Percentiles rank a stretch among this genome's conserved stretches.
phyloP scores from a whole-genome alignment of 2,329 filamentous ascomycete genomes.

The Coccinonectria pachysandricola region DNA sequence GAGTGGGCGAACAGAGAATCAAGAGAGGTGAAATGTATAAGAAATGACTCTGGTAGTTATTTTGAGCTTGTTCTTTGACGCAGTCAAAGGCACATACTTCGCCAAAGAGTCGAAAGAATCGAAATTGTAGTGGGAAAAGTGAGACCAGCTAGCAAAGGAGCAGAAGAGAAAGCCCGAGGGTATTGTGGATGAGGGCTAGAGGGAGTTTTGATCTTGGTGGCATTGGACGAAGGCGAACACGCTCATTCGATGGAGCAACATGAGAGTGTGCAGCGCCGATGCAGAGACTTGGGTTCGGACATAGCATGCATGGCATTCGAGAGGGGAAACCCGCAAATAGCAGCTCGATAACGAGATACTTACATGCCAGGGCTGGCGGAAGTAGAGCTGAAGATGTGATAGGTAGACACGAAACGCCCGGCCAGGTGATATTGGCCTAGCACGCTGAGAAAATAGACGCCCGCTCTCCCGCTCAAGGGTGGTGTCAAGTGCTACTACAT shows the following conservation, averaged over 20 bases:
- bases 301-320: slow-evolving; percentile 17
- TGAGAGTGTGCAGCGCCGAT: slow-evolving; percentile 22
- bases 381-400: too few species aligned
- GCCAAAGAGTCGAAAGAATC: too few species aligned
- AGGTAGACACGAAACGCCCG: slow-evolving; percentile 17
- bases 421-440: slow-evolving; percentile 16
- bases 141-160: slow-evolving; percentile 49
- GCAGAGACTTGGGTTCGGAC: too few species aligned
- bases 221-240: slow-evolving; percentile 16
- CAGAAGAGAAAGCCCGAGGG: slow-evolving; percentile 26
- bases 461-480: slow-evolving; percentile 10
- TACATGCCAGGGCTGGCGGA: too few species aligned
- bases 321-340: slow-evolving; percentile 17
- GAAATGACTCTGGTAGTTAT: too few species aligned
- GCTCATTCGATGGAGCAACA: slow-evolving; percentile 22
- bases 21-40: slow-evolving; percentile 4
- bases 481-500: too few species aligned
- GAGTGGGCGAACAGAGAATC: slow-evolving; percentile 7
- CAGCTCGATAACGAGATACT: too few species aligned
- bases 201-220: slow-evolving; percentile 40
- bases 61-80: slow-evolving; percentile 14
- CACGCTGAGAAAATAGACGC: slow-evolving; percentile 18
- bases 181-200: slow-evolving; percentile 30
- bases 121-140: slow-evolving; percentile 27
- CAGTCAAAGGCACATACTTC: slow-evolving; percentile 18